These are phyloP conservation scores for Citropsis articulata DNA, from an alignment of 345 rosid species.

Conservation along the genomic window DNA sequence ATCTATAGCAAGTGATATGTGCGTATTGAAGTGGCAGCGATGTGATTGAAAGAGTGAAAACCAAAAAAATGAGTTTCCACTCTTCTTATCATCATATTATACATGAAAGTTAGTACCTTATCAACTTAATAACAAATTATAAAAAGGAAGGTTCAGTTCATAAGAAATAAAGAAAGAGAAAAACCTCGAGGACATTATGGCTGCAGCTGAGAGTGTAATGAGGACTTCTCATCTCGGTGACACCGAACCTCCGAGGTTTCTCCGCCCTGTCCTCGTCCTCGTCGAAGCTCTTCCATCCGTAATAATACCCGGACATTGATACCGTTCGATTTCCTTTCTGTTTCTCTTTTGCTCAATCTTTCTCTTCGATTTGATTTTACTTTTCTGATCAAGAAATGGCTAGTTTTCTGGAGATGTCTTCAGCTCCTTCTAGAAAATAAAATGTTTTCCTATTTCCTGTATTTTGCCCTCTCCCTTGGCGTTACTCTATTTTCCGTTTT, in stretches of 20 bases:
- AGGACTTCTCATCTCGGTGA: slow-evolving; percentile 90
- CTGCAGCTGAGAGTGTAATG: slow-evolving; percentile 43
- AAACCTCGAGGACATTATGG: slow-evolving; percentile 69
- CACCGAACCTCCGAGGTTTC: slow-evolving; percentile 84
- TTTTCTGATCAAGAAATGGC: not conserved
- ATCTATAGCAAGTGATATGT: too few species aligned
- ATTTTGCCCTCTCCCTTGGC: not conserved
- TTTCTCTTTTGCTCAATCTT: not conserved
- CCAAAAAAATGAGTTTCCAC: too few species aligned
- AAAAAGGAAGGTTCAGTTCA: not conserved
- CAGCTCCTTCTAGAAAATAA: slow-evolving; percentile 47
- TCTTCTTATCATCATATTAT: too few species aligned
- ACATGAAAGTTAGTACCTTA: too few species aligned
- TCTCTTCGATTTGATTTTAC: not conserved
- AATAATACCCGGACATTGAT: slow-evolving; percentile 45
- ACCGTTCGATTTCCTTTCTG: not conserved
- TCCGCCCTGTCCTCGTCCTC: slow-evolving; percentile 88
- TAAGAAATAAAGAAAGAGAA: not conserved
- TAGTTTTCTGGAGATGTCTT: slow-evolving; percentile 17
- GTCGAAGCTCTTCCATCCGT: slow-evolving; percentile 69
- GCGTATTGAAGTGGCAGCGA: too few species aligned
- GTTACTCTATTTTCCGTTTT: not conserved
- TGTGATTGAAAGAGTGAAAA: too few species aligned
- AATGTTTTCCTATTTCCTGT: not conserved
- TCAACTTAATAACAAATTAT: not conserved